Percentiles rank a stretch among this genome's conserved stretches.
These are phyloP conservation scores for Biancaea sappan DNA, from an alignment of 306 rosid species.

Conservation along the genomic window DNA sequence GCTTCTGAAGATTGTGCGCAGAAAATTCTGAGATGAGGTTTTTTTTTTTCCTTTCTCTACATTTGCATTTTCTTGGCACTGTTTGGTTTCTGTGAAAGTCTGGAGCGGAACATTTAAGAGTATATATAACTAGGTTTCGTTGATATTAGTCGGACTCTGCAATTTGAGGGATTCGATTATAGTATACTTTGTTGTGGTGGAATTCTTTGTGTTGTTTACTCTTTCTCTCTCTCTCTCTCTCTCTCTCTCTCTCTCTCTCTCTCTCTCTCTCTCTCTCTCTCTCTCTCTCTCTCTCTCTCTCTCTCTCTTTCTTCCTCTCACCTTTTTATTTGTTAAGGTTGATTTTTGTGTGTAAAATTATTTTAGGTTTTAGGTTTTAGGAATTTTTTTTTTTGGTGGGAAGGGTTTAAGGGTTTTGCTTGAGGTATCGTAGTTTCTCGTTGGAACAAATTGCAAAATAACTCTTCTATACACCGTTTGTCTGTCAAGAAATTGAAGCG, in stretches of 20 bases:
- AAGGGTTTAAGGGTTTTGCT: neutral
- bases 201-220: neutral
- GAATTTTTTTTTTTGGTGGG: neutral
- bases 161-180: neutral
- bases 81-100: neutral
- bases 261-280: too few relatives aligned
- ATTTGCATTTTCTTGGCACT: neutral
- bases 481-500: neutral
- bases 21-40: slow-evolving; percentile 36
- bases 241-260: neutral
- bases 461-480: neutral
- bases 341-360: neutral
- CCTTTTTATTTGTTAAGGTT: too few relatives aligned
- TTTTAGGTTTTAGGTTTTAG: slow-evolving; percentile 1
- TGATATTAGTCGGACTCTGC: neutral
- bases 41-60: neutral
- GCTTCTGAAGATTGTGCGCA: neutral
- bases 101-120: neutral
- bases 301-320: neutral
- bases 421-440: neutral
- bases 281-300: neutral
- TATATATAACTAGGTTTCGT: neutral
- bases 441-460: neutral
- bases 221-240: too few relatives aligned
- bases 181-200: neutral